Base-by-base conservation (phyloP, 352 stramenopile species). In the Phytophthora sp. region DNA sequence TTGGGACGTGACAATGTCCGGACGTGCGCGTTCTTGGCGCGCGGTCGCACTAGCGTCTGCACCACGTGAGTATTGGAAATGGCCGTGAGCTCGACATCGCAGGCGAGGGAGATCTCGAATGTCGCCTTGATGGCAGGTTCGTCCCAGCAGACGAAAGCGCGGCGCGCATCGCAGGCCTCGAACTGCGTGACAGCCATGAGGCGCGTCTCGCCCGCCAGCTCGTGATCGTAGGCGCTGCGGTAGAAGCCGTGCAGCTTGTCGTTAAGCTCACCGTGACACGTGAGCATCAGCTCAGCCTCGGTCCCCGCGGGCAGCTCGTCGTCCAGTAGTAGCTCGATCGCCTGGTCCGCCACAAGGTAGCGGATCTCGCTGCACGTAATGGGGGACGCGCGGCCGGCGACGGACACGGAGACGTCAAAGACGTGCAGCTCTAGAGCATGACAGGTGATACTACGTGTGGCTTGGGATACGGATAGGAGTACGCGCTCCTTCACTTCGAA, bases 241-340 rank as follows among this genome's bases (percentile, higher is more conserved):
- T 99, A 99, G 70, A 99, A 99, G 42, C 97, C 96, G 38, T 93
- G 88, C 78, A 99, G 96, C 82, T 98, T 84, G 78, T 98, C 95
- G 77, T 96, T 95, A 33, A 95, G 72, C 30, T 80, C 74, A 4
- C 88, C 85, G 46, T 90, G 82, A 66, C 72, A 91, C 46, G 66
- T 68, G 18, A 95, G 72, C 49, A 47, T 49, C 18, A 93, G 60
- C 52, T 75, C 51, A 2, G 76, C 82, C 38, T 42, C 30, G 1
- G 36, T 33, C 23, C 69, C 69, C 0, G 69, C 79, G 1, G 80
- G 66, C 7, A 94, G 68, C 24, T 66, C 39, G 53, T 87, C 71
- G 2, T 68, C 66, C 21, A 94, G 82, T 13, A 71, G 38, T 31
- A 94, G 60, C 57, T 79, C 67, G 2, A 94, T 74, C 29, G 80